Evolutionary conservation across 768 basidiomycete species (phyloP).

Genomic region (Neoboletus magnificus): DNA sequence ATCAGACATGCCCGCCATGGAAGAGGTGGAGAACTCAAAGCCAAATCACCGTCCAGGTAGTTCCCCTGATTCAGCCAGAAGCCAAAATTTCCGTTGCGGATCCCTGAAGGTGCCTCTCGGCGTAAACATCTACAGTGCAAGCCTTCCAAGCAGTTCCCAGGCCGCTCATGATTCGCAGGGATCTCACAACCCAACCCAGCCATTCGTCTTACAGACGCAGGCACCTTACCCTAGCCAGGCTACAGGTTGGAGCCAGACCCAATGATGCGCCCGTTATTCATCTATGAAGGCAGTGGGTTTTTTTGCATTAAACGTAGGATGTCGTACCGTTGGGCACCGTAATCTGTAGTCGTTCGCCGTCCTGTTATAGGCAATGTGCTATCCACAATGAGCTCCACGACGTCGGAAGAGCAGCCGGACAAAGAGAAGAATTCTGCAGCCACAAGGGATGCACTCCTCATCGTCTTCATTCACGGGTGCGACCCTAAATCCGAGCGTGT

Average conservation of each 20-base stretch:
- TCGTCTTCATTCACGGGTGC: constrained; percentile 83
- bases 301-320: background rate
- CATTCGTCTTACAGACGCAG: constrained; percentile 45
- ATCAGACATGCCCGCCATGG: background rate
- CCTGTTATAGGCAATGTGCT: constrained; percentile 14
- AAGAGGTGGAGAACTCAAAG: background rate
- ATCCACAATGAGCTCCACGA: constrained; percentile 10
- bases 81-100: constrained; percentile 17
- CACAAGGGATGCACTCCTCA: constrained; percentile 49
- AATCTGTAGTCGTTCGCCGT: background rate
- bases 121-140: background rate
- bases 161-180: constrained; percentile 8
- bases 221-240: constrained; percentile 51
- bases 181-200: constrained; percentile 29
- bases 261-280: constrained; percentile 9
- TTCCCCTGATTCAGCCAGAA: constrained; percentile 9
- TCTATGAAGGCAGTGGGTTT: background rate
- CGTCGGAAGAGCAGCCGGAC: constrained; percentile 6
- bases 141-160: background rate
- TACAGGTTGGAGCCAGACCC: constrained; percentile 29
- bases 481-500: background rate
- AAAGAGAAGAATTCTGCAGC: constrained; percentile 2
- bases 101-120: constrained; percentile 19
- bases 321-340: background rate
- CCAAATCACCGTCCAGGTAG: background rate